Percentiles rank a stretch among this genome's conserved stretches.
Conservation (phyloP, 208 protist genomes). For the Wallacemonas sp. region DNA sequence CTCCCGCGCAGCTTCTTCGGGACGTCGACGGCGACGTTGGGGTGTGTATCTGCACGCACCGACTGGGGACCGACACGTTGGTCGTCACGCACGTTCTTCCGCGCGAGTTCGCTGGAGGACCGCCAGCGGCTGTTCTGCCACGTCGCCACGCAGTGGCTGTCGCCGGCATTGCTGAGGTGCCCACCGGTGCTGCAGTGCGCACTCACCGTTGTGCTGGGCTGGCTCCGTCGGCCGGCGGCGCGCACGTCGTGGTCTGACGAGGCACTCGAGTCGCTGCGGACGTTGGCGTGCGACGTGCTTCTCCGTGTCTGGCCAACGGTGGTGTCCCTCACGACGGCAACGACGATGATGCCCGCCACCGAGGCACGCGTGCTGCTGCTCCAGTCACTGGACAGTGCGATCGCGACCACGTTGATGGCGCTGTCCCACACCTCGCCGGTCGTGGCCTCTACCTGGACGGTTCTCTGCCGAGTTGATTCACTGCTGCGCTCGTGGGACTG, state of each 20-base stretch:
- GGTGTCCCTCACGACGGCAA: neutral
- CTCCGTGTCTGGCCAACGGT: conserved; percentile 45
- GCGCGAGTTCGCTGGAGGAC: neutral
- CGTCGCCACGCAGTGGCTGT: conserved; percentile 16
- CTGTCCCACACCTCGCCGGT: conserved; percentile 25
- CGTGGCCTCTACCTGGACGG: conserved; percentile 50
- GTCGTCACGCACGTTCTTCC: conserved; percentile 3
- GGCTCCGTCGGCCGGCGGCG: neutral
- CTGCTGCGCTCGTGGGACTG: conserved; percentile 25
- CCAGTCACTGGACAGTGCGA: conserved; percentile 18
- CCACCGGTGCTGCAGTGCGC: conserved; percentile 3
- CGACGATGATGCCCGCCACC: neutral
- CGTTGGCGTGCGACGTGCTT: conserved; percentile 40
- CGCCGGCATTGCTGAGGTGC: conserved; percentile 4
- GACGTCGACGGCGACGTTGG: neutral
- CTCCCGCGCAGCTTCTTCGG: neutral
- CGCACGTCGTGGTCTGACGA: neutral
- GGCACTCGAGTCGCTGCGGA: neutral
- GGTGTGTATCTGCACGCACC: neutral
- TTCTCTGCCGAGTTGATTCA: conserved; percentile 42
- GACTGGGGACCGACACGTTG: neutral
- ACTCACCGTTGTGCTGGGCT: conserved; percentile 7
- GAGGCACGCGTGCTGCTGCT: neutral
- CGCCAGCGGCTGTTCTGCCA: neutral
- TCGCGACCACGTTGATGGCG: conserved; percentile 33